Evolutionary conservation across 2,329 filamentous ascomycete species (phyloP).

Genomic region (Nothophaeocryptopus gaeumannii): DNA sequence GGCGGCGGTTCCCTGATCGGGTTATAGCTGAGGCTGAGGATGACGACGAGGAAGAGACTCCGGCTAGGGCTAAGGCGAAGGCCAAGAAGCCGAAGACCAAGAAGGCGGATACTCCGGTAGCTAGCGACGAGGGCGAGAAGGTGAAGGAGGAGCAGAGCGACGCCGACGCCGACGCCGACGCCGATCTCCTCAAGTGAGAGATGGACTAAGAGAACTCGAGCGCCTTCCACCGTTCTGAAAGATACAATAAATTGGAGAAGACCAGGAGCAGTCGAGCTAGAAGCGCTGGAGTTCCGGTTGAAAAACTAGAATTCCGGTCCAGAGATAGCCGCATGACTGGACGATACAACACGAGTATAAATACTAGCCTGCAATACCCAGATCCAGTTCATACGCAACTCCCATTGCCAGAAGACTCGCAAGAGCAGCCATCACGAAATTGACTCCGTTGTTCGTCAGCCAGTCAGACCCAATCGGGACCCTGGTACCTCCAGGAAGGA

Average conservation of each 20-base stretch:
- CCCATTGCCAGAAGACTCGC: constrained; percentile 80
- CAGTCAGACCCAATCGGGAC: constrained; percentile 67
- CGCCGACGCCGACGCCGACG: constrained; percentile 1
- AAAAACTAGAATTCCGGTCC: too few species aligned
- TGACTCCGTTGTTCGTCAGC: constrained; percentile 93
- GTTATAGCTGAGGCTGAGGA: constrained; percentile 4
- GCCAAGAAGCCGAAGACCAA: constrained; percentile 10
- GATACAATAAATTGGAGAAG: too few species aligned
- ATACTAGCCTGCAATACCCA: background rate
- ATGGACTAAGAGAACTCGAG: background rate
- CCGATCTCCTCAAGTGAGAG: constrained; percentile 2
- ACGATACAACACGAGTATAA: too few species aligned
- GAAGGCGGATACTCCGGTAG: background rate
- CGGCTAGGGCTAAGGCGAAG: constrained; percentile 13
- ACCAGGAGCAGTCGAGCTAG: background rate
- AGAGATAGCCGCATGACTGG: too few species aligned
- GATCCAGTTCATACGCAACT: constrained; percentile 38
- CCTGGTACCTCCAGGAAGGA: constrained; percentile 32
- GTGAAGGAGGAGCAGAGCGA: constrained; percentile 1
- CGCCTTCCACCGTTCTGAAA: too few species aligned
- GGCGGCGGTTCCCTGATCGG: too few species aligned
- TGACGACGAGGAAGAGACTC: constrained; percentile 6
- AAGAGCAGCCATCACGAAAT: constrained; percentile 79
- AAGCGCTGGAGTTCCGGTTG: background rate
- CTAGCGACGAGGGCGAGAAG: constrained; percentile 1